Base-by-base conservation (phyloP, 805 yeast species). In the Lipomyces starkeyi region DNA sequence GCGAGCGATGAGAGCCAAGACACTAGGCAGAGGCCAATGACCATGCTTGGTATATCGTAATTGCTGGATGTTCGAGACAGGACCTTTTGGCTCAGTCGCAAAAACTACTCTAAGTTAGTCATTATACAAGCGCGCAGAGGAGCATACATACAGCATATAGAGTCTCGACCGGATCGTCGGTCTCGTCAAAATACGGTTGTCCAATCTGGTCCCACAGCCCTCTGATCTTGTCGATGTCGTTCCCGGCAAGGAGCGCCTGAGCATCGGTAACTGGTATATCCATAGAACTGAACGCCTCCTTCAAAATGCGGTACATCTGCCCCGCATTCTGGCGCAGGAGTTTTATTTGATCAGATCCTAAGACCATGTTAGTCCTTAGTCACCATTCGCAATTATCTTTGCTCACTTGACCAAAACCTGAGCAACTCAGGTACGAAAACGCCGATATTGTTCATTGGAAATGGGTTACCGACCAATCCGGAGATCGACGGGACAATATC, bases 371-470 rank as follows among this genome's bases (percentile, higher is more conserved):
- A 43, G 20, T 43, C 22, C 22, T 6, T 17, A 17, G 9, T 7
- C 20, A n/a, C 22, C 22, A 2, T 27, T 5, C n/a, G 22, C 49
- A 43, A 17, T n/a, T n/a, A 17, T 17, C 9, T n/a, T 17, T 43
- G 20, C 34, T 40, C 32, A 83, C 79, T 3, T 77, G 37, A 6
- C 74, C 73, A 0, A 77, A 43, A 74, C 63, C 17, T 8, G 17
- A 91, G 79, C 29, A 93, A 78, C 2, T 86, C 85, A 0, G 82
- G 80, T 3, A 92, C 84, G 5, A 93, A 74, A 0, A 89, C 83
- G 1, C 99, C 99, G 13, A 93, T 82, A 71, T 84, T 88, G 74
- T 90, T 90, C 62, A 83, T 84, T 0, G 96, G 95, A 34, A 90
- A 84, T 0, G 91, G 88, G 20, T 89, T 78, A 29, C 89, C 86